Conservation (phyloP, 768 basidiomycete genomes). For the Suillus subaureus region DNA sequence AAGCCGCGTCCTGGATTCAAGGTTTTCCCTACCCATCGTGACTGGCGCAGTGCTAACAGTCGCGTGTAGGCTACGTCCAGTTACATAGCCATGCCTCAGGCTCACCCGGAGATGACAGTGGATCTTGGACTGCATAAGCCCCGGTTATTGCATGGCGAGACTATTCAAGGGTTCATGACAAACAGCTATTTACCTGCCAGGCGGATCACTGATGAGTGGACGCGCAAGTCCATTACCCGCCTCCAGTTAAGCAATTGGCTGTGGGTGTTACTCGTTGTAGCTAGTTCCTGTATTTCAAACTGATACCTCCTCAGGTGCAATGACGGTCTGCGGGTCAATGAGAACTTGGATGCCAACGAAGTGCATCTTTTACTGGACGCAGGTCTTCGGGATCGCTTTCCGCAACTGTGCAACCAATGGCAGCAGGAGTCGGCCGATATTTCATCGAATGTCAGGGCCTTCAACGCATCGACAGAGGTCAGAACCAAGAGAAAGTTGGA, state of each 20-base stretch:
- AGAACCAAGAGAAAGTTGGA: not conserved
- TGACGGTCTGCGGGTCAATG: conserved; percentile 26
- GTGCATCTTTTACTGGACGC: conserved; percentile 28
- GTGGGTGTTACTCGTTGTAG: conserved; percentile 17
- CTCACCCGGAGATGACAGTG: conserved; percentile 9
- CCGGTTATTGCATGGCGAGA: conserved; percentile 42
- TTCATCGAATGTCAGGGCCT: not conserved
- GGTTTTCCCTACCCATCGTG: conserved; percentile 30
- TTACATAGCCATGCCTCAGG: conserved; percentile 15
- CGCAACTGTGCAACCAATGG: conserved; percentile 25
- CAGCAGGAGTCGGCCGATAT: conserved; percentile 15
- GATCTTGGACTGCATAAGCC: conserved; percentile 22
- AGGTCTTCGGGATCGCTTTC: conserved; percentile 34
- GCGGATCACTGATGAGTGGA: conserved; percentile 5
- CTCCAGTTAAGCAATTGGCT: conserved; percentile 21
- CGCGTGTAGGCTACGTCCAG: conserved; percentile 15
- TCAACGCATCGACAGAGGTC: not conserved
- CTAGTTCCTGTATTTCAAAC: not conserved
- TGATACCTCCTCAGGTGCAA: conserved; percentile 17
- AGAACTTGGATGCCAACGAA: conserved; percentile 26
- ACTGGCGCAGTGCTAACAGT: not conserved
- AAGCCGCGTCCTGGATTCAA: conserved; percentile 45
- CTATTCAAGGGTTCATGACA: conserved; percentile 42
- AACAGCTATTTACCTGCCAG: conserved; percentile 24
- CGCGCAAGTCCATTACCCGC: not conserved